phyloP scores from a whole-genome alignment of 768 basidiomycete species.

The Neoboletus subvelutipes region DNA sequence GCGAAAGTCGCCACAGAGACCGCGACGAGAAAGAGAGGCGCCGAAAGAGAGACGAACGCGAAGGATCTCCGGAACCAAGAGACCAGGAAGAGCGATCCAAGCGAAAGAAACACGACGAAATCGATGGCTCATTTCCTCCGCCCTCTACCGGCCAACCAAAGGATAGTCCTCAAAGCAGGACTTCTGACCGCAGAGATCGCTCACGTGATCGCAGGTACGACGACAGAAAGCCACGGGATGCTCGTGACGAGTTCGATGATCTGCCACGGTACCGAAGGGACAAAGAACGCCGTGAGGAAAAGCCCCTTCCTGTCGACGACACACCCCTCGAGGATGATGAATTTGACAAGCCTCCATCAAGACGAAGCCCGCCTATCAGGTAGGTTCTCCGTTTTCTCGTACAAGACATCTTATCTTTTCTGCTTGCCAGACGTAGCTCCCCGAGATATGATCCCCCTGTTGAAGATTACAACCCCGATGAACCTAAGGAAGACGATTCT shows the following conservation, averaged over 20 bases:
- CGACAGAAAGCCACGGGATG: constrained; percentile 42
- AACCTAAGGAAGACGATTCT: constrained; percentile 92
- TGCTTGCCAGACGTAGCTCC: constrained; percentile 57
- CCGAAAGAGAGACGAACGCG: constrained; percentile 68
- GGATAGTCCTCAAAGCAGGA: constrained; percentile 50
- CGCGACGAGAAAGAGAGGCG: constrained; percentile 54
- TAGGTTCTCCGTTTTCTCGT: constrained; percentile 29
- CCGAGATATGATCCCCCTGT: constrained; percentile 68
- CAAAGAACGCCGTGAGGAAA: constrained; percentile 42
- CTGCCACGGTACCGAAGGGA: constrained; percentile 44
- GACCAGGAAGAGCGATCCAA: constrained; percentile 61
- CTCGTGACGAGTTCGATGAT: constrained; percentile 65
- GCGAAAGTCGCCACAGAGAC: constrained; percentile 54
- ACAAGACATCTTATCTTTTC: constrained; percentile 6
- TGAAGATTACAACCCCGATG: constrained; percentile 78
- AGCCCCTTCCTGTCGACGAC: constrained; percentile 42
- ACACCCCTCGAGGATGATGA: constrained; percentile 35
- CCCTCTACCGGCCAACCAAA: constrained; percentile 39
- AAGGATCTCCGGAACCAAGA: constrained; percentile 42
- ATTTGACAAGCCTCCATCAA: constrained; percentile 35
- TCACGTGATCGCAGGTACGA: constrained; percentile 59
- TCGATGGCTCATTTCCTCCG: constrained; percentile 42
- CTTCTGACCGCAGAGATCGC: constrained; percentile 45
- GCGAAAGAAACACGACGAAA: constrained; percentile 61
- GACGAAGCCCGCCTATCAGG: constrained; percentile 42